phyloP scores from a whole-genome alignment of 169 alveolate genomes.

The Cryptosporidium sp. region DNA sequence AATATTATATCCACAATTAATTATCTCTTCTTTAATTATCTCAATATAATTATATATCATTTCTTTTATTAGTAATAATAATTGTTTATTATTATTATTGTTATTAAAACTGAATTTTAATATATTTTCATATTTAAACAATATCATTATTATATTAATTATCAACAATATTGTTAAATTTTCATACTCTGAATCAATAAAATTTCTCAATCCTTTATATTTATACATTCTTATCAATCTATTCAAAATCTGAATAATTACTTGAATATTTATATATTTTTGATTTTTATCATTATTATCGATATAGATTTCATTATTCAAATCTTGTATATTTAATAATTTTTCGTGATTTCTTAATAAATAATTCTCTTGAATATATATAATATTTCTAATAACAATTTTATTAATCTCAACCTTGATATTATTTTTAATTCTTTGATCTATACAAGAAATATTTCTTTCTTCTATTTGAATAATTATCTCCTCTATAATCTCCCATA shows the following conservation, averaged over 20 bases:
- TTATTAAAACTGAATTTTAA: conserved; percentile 46
- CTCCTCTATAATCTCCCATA: conserved; percentile 4
- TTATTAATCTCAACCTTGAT: conserved; percentile 46
- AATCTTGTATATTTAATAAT: not conserved
- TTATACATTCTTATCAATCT: conserved; percentile 21
- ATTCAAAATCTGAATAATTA: not conserved
- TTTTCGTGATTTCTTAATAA: not conserved
- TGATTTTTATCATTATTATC: conserved; percentile 1
- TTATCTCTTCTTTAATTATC: not conserved
- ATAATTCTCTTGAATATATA: conserved; percentile 38
- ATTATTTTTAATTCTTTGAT: conserved; percentile 18
- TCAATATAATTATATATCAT: conserved; percentile 14
- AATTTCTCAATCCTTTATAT: conserved; percentile 13
- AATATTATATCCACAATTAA: conserved; percentile 12
- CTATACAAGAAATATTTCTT: conserved; percentile 63
- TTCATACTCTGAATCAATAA: conserved; percentile 37
- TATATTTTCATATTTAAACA: conserved; percentile 65
- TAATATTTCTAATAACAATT: conserved; percentile 3
- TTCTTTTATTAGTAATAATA: conserved; percentile 71
- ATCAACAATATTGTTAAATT: conserved; percentile 34
- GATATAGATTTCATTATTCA: not conserved
- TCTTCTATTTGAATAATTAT: conserved; percentile 40
- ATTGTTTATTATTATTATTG: conserved; percentile 57
- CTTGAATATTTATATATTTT: not conserved
- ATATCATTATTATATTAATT: conserved; percentile 57